phyloP scores from a whole-genome alignment of 75 land plant genomes.

The Pinus albicaulis region DNA sequence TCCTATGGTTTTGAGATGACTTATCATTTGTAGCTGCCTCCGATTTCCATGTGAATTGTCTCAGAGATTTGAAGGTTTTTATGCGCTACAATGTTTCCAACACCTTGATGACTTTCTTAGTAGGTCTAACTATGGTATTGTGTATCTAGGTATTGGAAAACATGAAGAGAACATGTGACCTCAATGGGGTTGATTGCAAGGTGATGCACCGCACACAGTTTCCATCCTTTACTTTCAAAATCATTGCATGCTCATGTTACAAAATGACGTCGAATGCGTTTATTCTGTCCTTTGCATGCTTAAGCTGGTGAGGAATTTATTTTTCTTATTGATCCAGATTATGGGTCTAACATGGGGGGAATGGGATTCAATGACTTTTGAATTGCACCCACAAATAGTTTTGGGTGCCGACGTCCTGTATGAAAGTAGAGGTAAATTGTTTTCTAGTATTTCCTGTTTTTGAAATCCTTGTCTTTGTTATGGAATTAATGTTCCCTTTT shows the following conservation, averaged over 20 bases:
- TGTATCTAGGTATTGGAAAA: conserved; percentile 73
- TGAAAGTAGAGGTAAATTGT: conserved; percentile 61
- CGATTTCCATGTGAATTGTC: no score
- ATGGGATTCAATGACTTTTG: conserved; percentile 69
- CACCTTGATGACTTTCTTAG: no score
- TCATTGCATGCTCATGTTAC: background rate
- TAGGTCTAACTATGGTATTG: no score
- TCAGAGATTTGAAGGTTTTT: no score
- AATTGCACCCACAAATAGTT: conserved; percentile 61
- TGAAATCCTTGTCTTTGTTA: background rate
- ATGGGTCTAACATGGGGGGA: conserved; percentile 88
- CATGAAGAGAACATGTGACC: conserved; percentile 65
- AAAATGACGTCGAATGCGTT: background rate
- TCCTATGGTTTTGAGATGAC: no score
- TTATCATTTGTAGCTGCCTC: no score
- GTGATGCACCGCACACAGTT: conserved; percentile 23
- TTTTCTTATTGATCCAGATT: conserved; percentile 36
- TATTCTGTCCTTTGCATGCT: background rate
- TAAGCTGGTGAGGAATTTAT: background rate
- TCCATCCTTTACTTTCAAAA: background rate
- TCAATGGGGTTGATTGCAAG: conserved; percentile 70
- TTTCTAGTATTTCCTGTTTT: background rate
- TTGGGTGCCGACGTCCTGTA: conserved; percentile 97
- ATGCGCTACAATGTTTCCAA: no score
- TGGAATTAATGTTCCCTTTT: conserved; percentile 2